Evolutionary conservation across 192 early-diverging fungal genomes (phyloP).

Genomic region (Phlyctochytrium planicorne): DNA sequence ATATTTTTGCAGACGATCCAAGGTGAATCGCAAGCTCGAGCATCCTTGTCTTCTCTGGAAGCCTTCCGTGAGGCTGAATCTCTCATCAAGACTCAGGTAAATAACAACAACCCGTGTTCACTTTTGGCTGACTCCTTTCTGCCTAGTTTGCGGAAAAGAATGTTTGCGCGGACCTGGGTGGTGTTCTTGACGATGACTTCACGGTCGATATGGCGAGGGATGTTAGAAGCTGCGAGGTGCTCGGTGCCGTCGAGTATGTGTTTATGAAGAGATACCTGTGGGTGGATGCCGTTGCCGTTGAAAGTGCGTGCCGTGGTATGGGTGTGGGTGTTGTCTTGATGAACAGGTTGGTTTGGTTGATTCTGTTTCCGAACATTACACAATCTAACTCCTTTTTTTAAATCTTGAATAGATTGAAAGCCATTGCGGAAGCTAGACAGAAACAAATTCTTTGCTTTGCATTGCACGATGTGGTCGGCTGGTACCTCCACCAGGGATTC

Average conservation of each 20-base stretch:
- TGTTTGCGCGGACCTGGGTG: conserved; percentile 8
- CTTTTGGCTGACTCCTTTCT: background rate
- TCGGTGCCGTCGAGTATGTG: conserved; percentile 28
- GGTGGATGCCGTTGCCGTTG: conserved; percentile 24
- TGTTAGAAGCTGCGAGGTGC: background rate
- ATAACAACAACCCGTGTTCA: background rate
- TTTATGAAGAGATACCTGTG: conserved; percentile 27
- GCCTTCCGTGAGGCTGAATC: conserved; percentile 12
- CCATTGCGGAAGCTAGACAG: conserved; percentile 6
- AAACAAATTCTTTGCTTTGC: conserved; percentile 24
- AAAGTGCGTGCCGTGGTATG: background rate
- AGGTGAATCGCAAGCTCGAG: background rate
- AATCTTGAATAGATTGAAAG: too few relatives aligned
- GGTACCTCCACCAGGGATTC: conserved; percentile 22
- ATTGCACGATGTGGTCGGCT: conserved; percentile 21
- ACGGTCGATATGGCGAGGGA: conserved; percentile 20
- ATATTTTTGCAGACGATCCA: background rate
- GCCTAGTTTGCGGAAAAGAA: conserved; percentile 28
- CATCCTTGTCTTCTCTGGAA: background rate
- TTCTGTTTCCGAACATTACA: too few relatives aligned
- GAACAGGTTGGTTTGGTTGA: conserved; percentile 1
- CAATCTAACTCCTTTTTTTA: too few relatives aligned
- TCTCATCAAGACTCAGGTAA: conserved; percentile 10
- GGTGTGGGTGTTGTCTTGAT: conserved; percentile 19
- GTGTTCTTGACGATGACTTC: conserved; percentile 26